Evolutionary conservation across 768 basidiomycete species (phyloP).

Genomic region (Leccinum uliginosum): DNA sequence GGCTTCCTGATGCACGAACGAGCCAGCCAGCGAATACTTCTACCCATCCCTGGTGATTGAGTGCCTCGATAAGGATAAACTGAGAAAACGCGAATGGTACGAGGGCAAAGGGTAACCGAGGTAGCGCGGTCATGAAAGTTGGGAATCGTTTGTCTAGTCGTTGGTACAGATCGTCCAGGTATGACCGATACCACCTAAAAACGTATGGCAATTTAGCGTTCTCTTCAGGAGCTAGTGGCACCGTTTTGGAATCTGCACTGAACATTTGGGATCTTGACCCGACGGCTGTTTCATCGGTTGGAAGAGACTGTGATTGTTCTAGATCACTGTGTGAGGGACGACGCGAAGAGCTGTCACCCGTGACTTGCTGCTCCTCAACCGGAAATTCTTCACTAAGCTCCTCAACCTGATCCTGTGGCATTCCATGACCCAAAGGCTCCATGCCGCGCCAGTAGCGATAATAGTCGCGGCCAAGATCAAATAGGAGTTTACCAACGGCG

Average conservation of each 20-base stretch:
- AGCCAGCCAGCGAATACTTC: conserved; percentile 74
- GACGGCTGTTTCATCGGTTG: conserved; percentile 5
- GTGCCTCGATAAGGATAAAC: conserved; percentile 88
- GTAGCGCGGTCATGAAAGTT: conserved; percentile 60
- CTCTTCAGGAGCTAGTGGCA: not conserved
- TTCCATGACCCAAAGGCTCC: conserved; percentile 13
- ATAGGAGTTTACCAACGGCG: conserved; percentile 63
- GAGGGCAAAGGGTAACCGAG: conserved; percentile 73
- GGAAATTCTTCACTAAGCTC: not conserved
- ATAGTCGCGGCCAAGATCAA: conserved; percentile 61
- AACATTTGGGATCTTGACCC: not conserved
- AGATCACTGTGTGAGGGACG: not conserved
- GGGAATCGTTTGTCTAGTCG: conserved; percentile 51
- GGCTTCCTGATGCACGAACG: conserved; percentile 35
- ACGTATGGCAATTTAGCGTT: not conserved
- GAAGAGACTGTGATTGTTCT: not conserved
- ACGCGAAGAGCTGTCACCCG: not conserved
- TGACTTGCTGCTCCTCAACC: not conserved
- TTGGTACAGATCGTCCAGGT: not conserved
- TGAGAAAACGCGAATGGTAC: conserved; percentile 92
- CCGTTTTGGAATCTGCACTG: not conserved
- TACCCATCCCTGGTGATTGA: conserved; percentile 85
- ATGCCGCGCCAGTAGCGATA: conserved; percentile 37
- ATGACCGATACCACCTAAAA: not conserved
- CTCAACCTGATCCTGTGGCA: not conserved